These are phyloP conservation scores for California macrophylla DNA, from an alignment of 441 rosid species.

Conservation along the genomic window DNA sequence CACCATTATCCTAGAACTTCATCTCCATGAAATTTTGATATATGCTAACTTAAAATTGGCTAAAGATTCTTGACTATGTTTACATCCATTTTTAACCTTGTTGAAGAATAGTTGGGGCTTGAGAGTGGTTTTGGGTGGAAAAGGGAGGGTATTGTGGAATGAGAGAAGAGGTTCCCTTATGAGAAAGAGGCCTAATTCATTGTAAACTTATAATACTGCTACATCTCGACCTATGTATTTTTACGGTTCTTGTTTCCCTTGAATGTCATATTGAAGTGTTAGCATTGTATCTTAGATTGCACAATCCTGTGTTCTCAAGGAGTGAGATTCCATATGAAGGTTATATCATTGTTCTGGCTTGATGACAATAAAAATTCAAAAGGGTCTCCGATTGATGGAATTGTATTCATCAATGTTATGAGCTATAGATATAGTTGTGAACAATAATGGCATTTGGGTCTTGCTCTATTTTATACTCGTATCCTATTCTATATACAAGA, in stretches of 20 bases:
- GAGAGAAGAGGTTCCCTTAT: neutral
- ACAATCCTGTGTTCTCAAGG: neutral
- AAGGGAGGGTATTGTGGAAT: neutral
- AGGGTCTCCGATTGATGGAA: neutral
- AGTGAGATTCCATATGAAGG: neutral
- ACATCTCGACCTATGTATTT: neutral
- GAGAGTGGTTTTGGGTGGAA: neutral
- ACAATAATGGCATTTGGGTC: neutral
- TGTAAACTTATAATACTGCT: neutral
- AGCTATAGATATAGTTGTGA: neutral
- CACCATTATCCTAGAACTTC: neutral
- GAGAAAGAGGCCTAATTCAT: conserved; percentile 5
- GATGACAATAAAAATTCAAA: neutral
- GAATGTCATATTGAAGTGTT: neutral
- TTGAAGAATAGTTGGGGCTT: neutral
- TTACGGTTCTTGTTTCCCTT: neutral
- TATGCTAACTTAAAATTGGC: neutral
- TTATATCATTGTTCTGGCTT: neutral
- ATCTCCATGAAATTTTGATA: neutral
- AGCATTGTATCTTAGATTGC: neutral
- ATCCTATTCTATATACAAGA: neutral
- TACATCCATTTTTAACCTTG: neutral
- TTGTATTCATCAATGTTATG: neutral
- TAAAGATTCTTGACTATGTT: neutral
- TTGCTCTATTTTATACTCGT: neutral